These are phyloP conservation scores for Cryptosporidium viatorum DNA, from an alignment of 169 alveolate species.

Conservation along the genomic window DNA sequence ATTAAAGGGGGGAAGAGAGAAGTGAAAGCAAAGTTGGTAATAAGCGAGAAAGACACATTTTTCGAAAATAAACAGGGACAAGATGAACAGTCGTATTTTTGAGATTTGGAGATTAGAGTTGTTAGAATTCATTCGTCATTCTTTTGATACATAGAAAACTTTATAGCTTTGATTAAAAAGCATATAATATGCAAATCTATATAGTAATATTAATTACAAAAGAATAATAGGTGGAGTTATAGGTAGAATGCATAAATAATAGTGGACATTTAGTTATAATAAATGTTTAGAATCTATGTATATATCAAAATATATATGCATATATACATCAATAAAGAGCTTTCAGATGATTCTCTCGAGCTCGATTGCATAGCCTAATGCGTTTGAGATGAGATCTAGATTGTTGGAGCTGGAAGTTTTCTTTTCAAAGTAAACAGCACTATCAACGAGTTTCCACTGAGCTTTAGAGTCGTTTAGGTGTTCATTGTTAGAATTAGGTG, in stretches of 20 bases:
- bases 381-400: slow-evolving; percentile 25
- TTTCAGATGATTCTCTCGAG: slow-evolving; percentile 53
- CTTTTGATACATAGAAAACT: too few species aligned
- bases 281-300: neutral
- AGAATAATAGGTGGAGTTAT: neutral
- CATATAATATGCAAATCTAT: too few species aligned
- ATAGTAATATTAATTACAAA: too few species aligned
- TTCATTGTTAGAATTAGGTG: slow-evolving; percentile 1
- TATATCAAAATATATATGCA: neutral
- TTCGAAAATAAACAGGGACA: too few species aligned
- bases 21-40: neutral
- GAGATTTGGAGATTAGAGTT: too few species aligned
- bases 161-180: too few species aligned
- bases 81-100: too few species aligned
- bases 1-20: neutral
- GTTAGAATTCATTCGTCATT: too few species aligned
- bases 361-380: slow-evolving; percentile 63
- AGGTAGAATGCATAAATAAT: neutral
- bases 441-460: slow-evolving; percentile 56
- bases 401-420: neutral
- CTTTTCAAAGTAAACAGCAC: slow-evolving; percentile 32
- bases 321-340: neutral
- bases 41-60: too few species aligned
- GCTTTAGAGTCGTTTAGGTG: neutral
- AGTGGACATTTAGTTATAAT: neutral